phyloP scores from a whole-genome alignment of 75 land plant genomes.

The Pseudotsuga menziesii region DNA sequence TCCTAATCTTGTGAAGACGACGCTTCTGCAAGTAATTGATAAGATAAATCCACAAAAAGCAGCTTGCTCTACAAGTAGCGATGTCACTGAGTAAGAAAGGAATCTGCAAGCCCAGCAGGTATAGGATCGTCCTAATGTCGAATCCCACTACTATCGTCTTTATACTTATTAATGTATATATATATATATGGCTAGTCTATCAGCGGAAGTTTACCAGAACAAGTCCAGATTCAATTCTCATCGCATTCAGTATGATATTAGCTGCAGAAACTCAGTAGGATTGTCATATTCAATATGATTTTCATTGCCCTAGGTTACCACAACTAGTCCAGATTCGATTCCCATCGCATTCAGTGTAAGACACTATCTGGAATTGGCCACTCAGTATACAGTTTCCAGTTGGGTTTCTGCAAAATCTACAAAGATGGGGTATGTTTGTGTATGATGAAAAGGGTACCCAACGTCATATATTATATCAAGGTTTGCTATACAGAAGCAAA shows the following conservation, averaged over 20 bases:
- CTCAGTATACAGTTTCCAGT: background rate
- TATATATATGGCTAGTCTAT: too few relatives aligned
- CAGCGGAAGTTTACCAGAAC: too few relatives aligned
- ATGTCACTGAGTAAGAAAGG: background rate
- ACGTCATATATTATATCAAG: background rate
- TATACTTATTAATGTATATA: too few relatives aligned
- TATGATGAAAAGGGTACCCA: background rate
- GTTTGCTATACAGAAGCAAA: background rate
- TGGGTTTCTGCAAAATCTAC: background rate
- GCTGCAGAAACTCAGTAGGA: too few relatives aligned
- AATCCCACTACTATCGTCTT: too few relatives aligned
- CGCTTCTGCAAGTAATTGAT: conserved; percentile 2
- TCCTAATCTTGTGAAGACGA: background rate
- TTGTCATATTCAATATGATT: too few relatives aligned
- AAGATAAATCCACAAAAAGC: background rate
- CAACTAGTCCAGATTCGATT: too few relatives aligned
- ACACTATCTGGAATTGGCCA: background rate
- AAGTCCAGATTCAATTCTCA: background rate
- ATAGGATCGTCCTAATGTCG: too few relatives aligned
- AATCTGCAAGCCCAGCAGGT: background rate
- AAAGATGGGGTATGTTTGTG: background rate
- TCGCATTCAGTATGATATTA: too few relatives aligned
- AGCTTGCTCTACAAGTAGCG: background rate
- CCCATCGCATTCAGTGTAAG: background rate
- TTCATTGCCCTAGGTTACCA: background rate